Evolutionary conservation across 2,329 filamentous ascomycete genomes (phyloP), one percentile per base, ranked within the genome.

Genomic region (Botryotinia globosa): DNA sequence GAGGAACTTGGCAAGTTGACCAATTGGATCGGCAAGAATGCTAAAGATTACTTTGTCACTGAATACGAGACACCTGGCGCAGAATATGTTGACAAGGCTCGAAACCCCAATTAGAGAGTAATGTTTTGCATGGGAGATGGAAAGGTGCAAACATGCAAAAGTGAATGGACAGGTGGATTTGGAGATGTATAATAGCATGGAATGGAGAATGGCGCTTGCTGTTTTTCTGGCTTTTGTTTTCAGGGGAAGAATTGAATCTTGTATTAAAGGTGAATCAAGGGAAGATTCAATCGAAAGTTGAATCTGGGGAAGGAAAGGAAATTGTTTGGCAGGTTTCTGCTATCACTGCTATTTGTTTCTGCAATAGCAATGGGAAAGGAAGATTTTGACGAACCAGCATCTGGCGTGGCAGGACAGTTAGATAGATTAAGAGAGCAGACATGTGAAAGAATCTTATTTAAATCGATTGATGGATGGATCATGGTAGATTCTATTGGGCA

Each of bases 1-100:
- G 94, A 98, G 79, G 96, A 99, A 81, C 87, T 99, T 25, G 87
- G 89, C 77, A 95, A 94, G 82, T 91, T 99, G 82, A 93, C 91
- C 18, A 87, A 89, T 71, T 99, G 94, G 94, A 86, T 99, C 72
- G 88, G 91, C 73, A 92, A 91, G 77, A 80, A 80, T 78, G 89
- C 91, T 22, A 86, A 89, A 73, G 88, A 88, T 37, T 97, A 96
- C 83, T 97, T 99, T 80, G 86, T 90, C 73, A 88, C 84, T 73
- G 88, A 91, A 78, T 96, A 96, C 80, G 92, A 94, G 82, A 90
- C 88, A 42, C 91, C 92, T 0, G 87, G 87, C 20, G 85, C 89
- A 75, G 90, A 92, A 72, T 94, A 94, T 79, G 85, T 91, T 72
- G 91, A 94, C 76, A 91, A 89, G 81, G 89, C 90, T 69, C 79